Evolutionary conservation across 2,329 filamentous ascomycete genomes (phyloP), one percentile per base, ranked within the genome.

Genomic region (Colletotrichum orbiculare): DNA sequence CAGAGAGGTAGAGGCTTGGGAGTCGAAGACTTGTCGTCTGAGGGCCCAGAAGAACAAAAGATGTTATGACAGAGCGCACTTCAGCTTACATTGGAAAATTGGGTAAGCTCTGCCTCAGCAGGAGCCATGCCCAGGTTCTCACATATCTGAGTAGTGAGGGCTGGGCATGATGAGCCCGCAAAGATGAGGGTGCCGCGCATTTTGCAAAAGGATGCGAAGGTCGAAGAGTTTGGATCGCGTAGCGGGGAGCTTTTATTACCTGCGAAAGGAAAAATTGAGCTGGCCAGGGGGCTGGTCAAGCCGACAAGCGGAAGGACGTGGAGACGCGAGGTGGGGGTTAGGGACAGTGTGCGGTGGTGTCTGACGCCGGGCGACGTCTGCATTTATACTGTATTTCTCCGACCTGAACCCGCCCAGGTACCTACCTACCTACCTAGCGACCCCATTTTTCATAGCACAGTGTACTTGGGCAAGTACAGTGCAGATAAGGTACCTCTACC

Each of bases 131-230:
- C 87, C 76, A 91, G 78, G 72, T 89, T 90, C 77, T 86, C 85
- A 77, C 88, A 90, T 83, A 91, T 90, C 72, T 89, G 86, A 64
- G 79, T 81, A 15, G 88, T 88, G 74, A 91, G 85, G 66, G 80
- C 83, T 67, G 88, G 88, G 81, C 88, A 90, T 57, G 88, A 90
- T 67, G 86, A 87, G 80, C 88, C 88, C 72, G 87, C 83, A 74
- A 91, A 91, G 70, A 91, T 88, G 72, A 90, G 81, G 60, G 88
- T 90, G 75, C 88, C 88, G 73, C 87, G 84, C 87, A 89, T 89
- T 70, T 73, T 78, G 73, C 11, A 63, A 52, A 57, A 58, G 53
- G 57, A 59, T 73, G 69, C 68, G 67, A 70, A 69, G 66, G 67
- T 60, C 63, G 69, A 71, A 67, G 65, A 67, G 69, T 45, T 60